Evolutionary conservation across 805 yeast species (phyloP).

Genomic region (Hanseniaspora occidentalis): DNA sequence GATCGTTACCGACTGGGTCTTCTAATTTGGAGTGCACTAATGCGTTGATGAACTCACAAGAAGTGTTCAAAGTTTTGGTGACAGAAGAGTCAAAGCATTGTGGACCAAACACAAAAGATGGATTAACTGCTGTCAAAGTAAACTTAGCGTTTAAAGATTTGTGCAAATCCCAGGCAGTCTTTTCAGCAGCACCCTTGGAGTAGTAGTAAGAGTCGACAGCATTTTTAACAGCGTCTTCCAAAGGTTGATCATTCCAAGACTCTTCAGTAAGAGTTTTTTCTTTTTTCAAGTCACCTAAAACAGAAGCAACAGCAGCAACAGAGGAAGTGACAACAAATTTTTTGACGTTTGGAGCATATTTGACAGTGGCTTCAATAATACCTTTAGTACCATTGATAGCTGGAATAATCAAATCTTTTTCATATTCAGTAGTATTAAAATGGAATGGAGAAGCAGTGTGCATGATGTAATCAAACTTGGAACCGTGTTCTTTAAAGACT

Average conservation of each 20-base stretch:
- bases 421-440: constrained; percentile 26
- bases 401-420: constrained; percentile 40
- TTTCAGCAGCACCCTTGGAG: constrained; percentile 38
- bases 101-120: constrained; percentile 33
- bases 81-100: constrained; percentile 27
- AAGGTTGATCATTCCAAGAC: constrained; percentile 29
- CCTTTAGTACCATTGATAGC: constrained; percentile 44
- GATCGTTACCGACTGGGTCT: constrained; percentile 16
- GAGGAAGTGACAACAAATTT: constrained; percentile 47
- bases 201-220: constrained; percentile 23
- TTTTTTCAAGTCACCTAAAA: neutral
- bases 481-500: constrained; percentile 27
- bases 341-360: constrained; percentile 32
- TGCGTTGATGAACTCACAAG: constrained; percentile 24
- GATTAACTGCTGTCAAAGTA: constrained; percentile 26
- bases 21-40: constrained; percentile 14
- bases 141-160: constrained; percentile 24
- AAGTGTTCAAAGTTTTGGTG: constrained; percentile 26
- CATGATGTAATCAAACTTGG: constrained; percentile 29
- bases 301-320: constrained; percentile 33
- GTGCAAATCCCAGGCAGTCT: constrained; percentile 33
- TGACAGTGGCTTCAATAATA: constrained; percentile 32
- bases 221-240: constrained; percentile 17
- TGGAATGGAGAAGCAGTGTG: constrained; percentile 41
- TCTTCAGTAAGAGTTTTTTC: constrained; percentile 17